Percentiles rank a stretch among this genome's conserved stretches.
Evolutionary conservation across 192 early-diverging fungal genomes (phyloP).

Genomic region (Obelidium mucronatum): DNA sequence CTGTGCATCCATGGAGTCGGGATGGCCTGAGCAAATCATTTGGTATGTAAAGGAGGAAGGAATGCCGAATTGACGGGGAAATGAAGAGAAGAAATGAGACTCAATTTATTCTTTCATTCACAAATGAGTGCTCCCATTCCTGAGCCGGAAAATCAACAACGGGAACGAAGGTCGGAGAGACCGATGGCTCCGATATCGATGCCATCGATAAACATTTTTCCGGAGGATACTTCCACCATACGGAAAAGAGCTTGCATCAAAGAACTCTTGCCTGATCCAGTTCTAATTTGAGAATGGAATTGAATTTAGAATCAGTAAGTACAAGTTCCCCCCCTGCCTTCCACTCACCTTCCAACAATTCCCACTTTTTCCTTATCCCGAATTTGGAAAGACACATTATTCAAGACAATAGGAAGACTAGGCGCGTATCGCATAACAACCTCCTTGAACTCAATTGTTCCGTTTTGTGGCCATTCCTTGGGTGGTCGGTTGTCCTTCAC

Average conservation of each 20-base stretch:
- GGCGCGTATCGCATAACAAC: constrained; percentile 56
- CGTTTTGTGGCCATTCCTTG: constrained; percentile 54
- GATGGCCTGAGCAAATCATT: too few species aligned
- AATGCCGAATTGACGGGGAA: too few species aligned
- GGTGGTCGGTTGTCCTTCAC: constrained; percentile 42
- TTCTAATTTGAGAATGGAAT: constrained; percentile 46
- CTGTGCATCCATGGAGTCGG: too few species aligned
- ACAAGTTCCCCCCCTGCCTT: constrained; percentile 25
- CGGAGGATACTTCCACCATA: constrained; percentile 47
- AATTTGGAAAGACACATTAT: constrained; percentile 49
- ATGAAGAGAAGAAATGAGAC: too few species aligned
- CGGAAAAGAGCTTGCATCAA: constrained; percentile 40
- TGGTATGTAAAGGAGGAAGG: too few species aligned
- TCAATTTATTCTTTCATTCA: too few species aligned
- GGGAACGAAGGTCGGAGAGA: constrained; percentile 41
- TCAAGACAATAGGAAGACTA: constrained; percentile 56
- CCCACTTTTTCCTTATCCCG: constrained; percentile 54
- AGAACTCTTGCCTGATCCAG: constrained; percentile 47
- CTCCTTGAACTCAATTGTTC: constrained; percentile 52
- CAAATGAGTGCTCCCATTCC: too few species aligned
- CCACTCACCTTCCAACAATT: constrained; percentile 45
- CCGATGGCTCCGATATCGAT: constrained; percentile 41
- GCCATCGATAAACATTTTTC: constrained; percentile 48
- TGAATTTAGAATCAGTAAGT: constrained; percentile 42
- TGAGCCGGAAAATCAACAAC: too few species aligned